Evolutionary conservation across 192 early-diverging fungal genomes (phyloP).

Genomic region (Podochytrium sp.): DNA sequence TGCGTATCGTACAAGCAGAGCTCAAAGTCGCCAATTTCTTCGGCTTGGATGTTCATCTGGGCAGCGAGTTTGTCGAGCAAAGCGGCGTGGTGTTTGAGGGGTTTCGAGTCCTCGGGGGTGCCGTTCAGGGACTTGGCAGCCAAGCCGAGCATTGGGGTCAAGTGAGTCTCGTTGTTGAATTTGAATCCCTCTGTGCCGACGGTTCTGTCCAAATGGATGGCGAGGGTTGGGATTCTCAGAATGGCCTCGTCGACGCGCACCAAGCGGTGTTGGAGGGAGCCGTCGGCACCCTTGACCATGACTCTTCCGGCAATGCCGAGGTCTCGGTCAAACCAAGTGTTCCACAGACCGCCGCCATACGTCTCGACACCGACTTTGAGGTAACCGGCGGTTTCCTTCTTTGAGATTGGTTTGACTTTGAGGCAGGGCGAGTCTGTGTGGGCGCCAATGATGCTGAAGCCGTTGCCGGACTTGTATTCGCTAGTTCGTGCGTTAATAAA

Average conservation of each 20-base stretch:
- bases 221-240: slow-evolving; percentile 93
- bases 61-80: slow-evolving; percentile 78
- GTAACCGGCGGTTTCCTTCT: slow-evolving; percentile 85
- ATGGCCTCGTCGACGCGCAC: slow-evolving; percentile 86
- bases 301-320: slow-evolving; percentile 93
- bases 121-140: slow-evolving; percentile 39
- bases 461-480: slow-evolving; percentile 58
- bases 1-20: slow-evolving; percentile 97
- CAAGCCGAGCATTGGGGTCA: slow-evolving; percentile 80
- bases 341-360: slow-evolving; percentile 79
- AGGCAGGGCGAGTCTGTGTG: slow-evolving; percentile 98
- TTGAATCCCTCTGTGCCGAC: slow-evolving; percentile 76
- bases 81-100: slow-evolving; percentile 77
- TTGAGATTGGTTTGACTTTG: slow-evolving; percentile 95
- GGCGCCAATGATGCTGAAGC: slow-evolving; percentile 89
- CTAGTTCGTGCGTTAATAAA: not conserved
- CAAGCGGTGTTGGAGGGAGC: slow-evolving; percentile 73
- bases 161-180: slow-evolving; percentile 93
- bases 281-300: slow-evolving; percentile 73
- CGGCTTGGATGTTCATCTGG: slow-evolving; percentile 70
- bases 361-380: slow-evolving; percentile 75
- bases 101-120: slow-evolving; percentile 19
- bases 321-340: slow-evolving; percentile 99
- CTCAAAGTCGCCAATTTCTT: slow-evolving; percentile 93
- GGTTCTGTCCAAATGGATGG: slow-evolving; percentile 91